These are phyloP conservation scores for Didymella keratinophila DNA, from an alignment of 2,329 filamentous ascomycete species.

Conservation along the genomic window DNA sequence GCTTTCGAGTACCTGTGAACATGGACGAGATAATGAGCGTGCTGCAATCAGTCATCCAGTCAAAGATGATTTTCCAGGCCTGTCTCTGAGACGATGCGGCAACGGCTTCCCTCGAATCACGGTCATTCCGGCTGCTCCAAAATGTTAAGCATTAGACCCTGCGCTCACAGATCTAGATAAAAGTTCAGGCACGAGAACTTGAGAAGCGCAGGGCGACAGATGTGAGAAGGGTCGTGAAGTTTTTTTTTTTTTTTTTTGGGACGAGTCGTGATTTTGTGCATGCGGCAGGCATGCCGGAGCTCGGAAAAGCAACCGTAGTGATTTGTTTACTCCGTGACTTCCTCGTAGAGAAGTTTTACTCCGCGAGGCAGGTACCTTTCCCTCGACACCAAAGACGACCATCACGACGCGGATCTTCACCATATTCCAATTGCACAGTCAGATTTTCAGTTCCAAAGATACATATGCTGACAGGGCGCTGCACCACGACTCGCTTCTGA, in stretches of 20 bases:
- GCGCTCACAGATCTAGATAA: not conserved
- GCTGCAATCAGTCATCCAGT: not conserved
- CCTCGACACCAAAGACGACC: not conserved
- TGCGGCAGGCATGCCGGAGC: conserved; percentile 5
- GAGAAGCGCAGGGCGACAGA: not conserved
- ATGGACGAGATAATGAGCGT: not conserved
- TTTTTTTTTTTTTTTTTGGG: too few relatives aligned
- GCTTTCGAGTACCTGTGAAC: not conserved
- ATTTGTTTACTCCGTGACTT: conserved; percentile 2
- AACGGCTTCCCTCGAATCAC: conserved; percentile 3
- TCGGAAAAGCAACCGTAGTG: conserved; percentile 13
- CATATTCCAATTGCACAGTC: not conserved
- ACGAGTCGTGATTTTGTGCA: conserved; percentile 6
- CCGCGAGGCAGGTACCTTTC: not conserved
- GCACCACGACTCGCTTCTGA: not conserved
- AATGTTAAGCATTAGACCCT: not conserved
- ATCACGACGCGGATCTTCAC: not conserved
- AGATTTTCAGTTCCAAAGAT: not conserved
- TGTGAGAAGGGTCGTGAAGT: not conserved
- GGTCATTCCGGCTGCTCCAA: not conserved
- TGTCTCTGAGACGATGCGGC: not conserved
- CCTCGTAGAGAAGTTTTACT: not conserved
- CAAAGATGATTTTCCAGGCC: not conserved
- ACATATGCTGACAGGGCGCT: not conserved
- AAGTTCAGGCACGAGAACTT: not conserved